Percentiles rank a stretch among this genome's conserved stretches.
Evolutionary conservation across 2,329 filamentous ascomycete species (phyloP).

Genomic region (Apiospora koreana): DNA sequence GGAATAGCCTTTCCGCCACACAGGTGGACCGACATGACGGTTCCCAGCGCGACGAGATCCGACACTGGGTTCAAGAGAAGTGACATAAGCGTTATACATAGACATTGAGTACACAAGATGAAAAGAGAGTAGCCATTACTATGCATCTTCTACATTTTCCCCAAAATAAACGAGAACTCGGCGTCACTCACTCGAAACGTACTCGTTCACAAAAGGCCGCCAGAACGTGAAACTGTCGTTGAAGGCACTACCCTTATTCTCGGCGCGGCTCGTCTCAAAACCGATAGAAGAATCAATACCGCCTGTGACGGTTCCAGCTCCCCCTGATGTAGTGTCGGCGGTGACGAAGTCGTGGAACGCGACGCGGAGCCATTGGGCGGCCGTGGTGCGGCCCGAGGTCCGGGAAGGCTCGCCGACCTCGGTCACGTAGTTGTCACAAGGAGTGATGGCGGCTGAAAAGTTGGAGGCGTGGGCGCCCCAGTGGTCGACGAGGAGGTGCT

Average conservation of each 20-base stretch:
- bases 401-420: conserved; percentile 22
- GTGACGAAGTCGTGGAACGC: conserved; percentile 27
- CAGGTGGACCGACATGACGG: conserved; percentile 30
- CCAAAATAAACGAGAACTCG: background rate
- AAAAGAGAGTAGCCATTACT: background rate
- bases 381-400: conserved; percentile 26
- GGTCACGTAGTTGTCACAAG: conserved; percentile 29
- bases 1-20: conserved; percentile 29
- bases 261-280: conserved; percentile 21
- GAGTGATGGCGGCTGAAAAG: conserved; percentile 30
- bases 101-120: background rate
- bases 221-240: conserved; percentile 25
- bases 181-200: conserved; percentile 26
- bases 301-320: conserved; percentile 13
- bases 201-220: conserved; percentile 31
- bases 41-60: conserved; percentile 30
- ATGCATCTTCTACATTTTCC: background rate
- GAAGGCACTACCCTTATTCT: conserved; percentile 25
- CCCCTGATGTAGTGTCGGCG: conserved; percentile 15
- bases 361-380: conserved; percentile 25
- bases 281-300: conserved; percentile 25
- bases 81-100: background rate
- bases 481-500: conserved; percentile 30
- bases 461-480: conserved; percentile 28
- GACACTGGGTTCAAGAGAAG: conserved; percentile 23